phyloP scores from a whole-genome alignment of 1,139 yeast species.

The Pneumocystis canis region DNA sequence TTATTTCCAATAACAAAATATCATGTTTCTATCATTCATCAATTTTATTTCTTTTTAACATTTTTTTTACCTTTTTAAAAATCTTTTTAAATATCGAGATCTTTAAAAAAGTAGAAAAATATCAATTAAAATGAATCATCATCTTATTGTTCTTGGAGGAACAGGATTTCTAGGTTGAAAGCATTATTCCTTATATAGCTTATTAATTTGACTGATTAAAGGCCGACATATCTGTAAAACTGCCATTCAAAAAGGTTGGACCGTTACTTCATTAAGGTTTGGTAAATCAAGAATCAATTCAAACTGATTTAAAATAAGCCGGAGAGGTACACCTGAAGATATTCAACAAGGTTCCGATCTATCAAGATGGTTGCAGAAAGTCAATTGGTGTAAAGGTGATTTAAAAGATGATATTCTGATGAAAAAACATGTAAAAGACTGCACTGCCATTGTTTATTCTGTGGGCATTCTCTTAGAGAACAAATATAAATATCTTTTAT shows the following conservation, averaged over 20 bases:
- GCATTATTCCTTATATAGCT: not conserved
- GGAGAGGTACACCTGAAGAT: not conserved
- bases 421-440: not conserved
- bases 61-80: not conserved
- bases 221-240: constrained; percentile 14
- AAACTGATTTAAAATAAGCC: not conserved
- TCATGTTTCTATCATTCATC: too few relatives aligned
- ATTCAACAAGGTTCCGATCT: not conserved
- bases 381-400: constrained; percentile 11
- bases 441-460: constrained; percentile 8
- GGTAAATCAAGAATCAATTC: not conserved
- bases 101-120: not conserved
- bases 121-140: constrained; percentile 3
- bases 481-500: constrained; percentile 9
- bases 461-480: constrained; percentile 11
- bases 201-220: not conserved
- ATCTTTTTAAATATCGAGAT: not conserved
- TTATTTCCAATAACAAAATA: too few relatives aligned
- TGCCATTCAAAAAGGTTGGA: constrained; percentile 15
- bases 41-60: not conserved
- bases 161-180: constrained; percentile 13
- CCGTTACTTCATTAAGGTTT: constrained; percentile 14
- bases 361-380: constrained; percentile 5
- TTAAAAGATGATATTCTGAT: constrained; percentile 7
- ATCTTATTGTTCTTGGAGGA: constrained; percentile 13